Evolutionary conservation across 768 basidiomycete species (phyloP), one percentile per base, ranked within the genome.

Genomic region (Naganishia vishniacii): DNA sequence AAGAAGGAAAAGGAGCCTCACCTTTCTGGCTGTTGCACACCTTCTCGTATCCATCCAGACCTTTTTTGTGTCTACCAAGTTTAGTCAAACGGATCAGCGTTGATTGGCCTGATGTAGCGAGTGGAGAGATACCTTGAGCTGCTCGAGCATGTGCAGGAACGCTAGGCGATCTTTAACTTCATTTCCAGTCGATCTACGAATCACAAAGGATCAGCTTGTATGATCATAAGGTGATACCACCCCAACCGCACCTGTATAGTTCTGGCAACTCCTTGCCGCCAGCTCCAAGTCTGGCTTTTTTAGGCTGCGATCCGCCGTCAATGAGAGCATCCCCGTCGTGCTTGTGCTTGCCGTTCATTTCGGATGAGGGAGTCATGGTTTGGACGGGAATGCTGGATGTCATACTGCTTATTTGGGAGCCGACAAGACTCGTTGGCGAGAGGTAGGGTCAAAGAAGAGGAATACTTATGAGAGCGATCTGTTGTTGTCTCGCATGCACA

Each of bases 1-100:
- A 32, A 53, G 37, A 18, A 31, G 8, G n/a, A 26, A 37, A 41
- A 23, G 25, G 13, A 29, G 23, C 48, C 65, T n/a, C 64, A 88
- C 91, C 89, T 91, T 79, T 94, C 90, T 5, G 89, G 83, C 66
- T 83, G 82, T 18, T 85, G 83, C n/a, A 93, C 88, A 46, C 87
- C 83, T 71, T 91, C 83, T 69, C 93, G 82, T 32, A 92, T 83
- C 94, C 93, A 99, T 66, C 94, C 94, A 0, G 92, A 95, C 9
- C 94, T 83, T 75, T 92, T 94, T 73, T 97, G 91, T 0, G 88
- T 93, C 91, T 95, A 69, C n/a, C 40, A 29, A 20, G 37, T 7
- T 37, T 48, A n/a, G 28, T 40, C 37, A 40, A 16, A n/a, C n/a
- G n/a, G n/a, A n/a, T n/a, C n/a, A n/a, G n/a, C n/a, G n/a, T n/a